Percentiles rank a stretch among this genome's conserved stretches.
These are phyloP conservation scores for Dothidotthia symphoricarpi DNA, from an alignment of 2,329 filamentous ascomycete species.

Conservation along the genomic window DNA sequence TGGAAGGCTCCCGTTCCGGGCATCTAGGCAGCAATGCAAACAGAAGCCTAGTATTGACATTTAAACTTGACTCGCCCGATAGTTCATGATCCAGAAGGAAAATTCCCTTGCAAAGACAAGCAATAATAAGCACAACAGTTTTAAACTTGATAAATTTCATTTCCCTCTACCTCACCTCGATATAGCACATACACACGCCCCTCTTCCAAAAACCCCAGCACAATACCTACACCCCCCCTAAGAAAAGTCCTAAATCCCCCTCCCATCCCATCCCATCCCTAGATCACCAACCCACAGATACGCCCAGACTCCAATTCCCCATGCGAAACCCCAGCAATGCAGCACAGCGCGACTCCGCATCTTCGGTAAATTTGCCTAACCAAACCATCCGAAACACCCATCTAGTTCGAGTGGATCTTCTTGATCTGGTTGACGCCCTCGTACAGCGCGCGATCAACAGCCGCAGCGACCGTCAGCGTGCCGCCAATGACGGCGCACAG, in stretches of 20 bases:
- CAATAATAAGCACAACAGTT: no score
- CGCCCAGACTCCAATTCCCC: conserved; percentile 9
- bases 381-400: background rate
- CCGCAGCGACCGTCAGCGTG: conserved; percentile 91
- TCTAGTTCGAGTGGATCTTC: conserved; percentile 71
- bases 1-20: background rate
- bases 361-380: no score
- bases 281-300: background rate
- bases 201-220: background rate
- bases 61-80: background rate
- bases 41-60: background rate
- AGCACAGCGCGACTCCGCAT: no score
- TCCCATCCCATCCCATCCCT: no score
- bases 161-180: background rate
- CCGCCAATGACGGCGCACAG: conserved; percentile 93
- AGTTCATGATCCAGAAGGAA: no score
- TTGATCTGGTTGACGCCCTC: conserved; percentile 81
- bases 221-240: background rate
- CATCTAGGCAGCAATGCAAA: background rate
- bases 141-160: no score
- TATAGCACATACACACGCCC: background rate
- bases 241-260: conserved; percentile 8
- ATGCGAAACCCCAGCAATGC: no score
- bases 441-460: conserved; percentile 85
- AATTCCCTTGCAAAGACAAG: no score